phyloP scores from a whole-genome alignment of 2,329 filamentous ascomycete genomes.

The Geosmithia morbida region DNA sequence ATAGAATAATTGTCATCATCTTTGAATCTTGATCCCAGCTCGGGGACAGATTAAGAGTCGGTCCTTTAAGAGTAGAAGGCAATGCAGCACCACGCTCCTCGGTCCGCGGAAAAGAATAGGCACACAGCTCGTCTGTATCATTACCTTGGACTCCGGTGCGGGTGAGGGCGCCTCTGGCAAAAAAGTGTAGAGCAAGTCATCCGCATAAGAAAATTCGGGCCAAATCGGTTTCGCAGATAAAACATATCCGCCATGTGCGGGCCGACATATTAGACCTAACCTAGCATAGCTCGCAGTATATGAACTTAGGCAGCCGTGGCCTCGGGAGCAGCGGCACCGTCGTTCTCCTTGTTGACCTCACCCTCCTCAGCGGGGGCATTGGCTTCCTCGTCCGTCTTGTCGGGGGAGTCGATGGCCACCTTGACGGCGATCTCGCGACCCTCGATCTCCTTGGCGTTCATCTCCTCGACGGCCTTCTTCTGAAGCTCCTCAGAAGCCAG shows the following conservation, averaged over 20 bases:
- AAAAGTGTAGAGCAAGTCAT: constrained; percentile 5
- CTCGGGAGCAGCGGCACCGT: constrained; percentile 8
- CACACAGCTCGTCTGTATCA: neutral
- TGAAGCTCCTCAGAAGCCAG: constrained; percentile 90
- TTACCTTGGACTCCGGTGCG: neutral
- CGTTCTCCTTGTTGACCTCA: constrained; percentile 25
- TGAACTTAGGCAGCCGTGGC: constrained; percentile 11
- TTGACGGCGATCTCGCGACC: constrained; percentile 99
- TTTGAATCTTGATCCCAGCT: constrained; percentile 2
- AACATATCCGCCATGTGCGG: constrained; percentile 13
- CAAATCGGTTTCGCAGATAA: constrained; percentile 24
- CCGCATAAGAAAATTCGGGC: constrained; percentile 22
- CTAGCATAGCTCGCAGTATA: neutral
- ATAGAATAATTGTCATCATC: neutral
- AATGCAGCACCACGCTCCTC: neutral
- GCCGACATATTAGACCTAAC: neutral
- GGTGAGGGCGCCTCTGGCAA: constrained; percentile 4
- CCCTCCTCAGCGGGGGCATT: constrained; percentile 34
- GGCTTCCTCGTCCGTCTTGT: constrained; percentile 85
- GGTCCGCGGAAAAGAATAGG: neutral
- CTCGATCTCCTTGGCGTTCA: constrained; percentile 99
- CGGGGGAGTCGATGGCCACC: constrained; percentile 98
- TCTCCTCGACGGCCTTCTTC: constrained; percentile 92
- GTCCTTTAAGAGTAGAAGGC: neutral
- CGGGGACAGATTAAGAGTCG: constrained; percentile 3